A percentile compares a stretch with the other conserved stretches of the same genome.
Conservation (phyloP, 768 basidiomycete species). For the Lactarius akahatsu region DNA sequence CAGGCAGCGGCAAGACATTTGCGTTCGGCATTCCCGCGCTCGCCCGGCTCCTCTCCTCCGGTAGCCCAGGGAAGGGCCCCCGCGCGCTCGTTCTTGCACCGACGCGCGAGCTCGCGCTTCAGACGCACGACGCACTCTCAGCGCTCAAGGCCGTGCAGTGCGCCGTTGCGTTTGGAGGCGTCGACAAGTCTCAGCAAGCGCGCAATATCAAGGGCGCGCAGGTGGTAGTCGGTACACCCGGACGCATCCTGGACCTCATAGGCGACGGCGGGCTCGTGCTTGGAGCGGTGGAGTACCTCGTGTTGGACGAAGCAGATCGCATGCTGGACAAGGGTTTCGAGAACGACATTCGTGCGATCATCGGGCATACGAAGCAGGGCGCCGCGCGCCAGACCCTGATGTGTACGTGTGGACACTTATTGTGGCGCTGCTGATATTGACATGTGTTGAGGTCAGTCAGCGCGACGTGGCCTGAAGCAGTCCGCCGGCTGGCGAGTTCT, state of each 20-base stretch:
- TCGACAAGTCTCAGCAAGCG: constrained; percentile 82
- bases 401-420: constrained; percentile 55
- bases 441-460: constrained; percentile 57
- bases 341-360: constrained; percentile 92
- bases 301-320: constrained; percentile 95
- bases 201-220: constrained; percentile 61
- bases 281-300: constrained; percentile 86
- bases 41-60: constrained; percentile 53
- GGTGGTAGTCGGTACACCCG: constrained; percentile 94
- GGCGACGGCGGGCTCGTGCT: constrained; percentile 84
- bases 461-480: constrained; percentile 97
- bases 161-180: constrained; percentile 94
- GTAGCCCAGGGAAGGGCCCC: constrained; percentile 35
- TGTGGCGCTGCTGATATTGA: neutral
- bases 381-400: constrained; percentile 87
- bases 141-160: constrained; percentile 74
- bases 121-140: constrained; percentile 84
- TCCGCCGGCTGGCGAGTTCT: constrained; percentile 81
- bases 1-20: constrained; percentile 95
- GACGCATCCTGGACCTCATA: constrained; percentile 88
- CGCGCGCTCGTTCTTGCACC: constrained; percentile 82
- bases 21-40: constrained; percentile 94
- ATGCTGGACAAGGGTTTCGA: constrained; percentile 99
- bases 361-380: constrained; percentile 66
- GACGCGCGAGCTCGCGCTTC: constrained; percentile 93